Percentiles rank a stretch among this genome's conserved stretches.
These are phyloP conservation scores for Boletellus emodensis DNA, from an alignment of 768 basidiomycete species.

Conservation along the genomic window DNA sequence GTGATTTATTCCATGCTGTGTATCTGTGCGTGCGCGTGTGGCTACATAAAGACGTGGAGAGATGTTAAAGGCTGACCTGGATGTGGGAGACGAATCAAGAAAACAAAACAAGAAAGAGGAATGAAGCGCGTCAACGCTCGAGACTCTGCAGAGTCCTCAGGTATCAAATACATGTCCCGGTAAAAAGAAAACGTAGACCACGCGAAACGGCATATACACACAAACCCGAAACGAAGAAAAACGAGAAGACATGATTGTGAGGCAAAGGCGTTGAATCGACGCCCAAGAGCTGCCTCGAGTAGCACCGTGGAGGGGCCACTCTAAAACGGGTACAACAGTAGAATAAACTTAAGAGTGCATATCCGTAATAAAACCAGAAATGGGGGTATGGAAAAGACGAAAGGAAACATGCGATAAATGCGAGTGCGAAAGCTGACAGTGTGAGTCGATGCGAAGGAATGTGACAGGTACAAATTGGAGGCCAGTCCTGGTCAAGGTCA, in stretches of 20 bases:
- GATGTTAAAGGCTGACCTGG: too few relatives aligned
- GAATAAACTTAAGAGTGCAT: constrained; percentile 8
- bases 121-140: too few relatives aligned
- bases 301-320: constrained; percentile 5
- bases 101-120: too few relatives aligned
- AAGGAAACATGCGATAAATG: constrained; percentile 14
- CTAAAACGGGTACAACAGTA: constrained; percentile 4
- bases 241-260: not conserved
- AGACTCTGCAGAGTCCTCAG: too few relatives aligned
- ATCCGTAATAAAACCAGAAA: constrained; percentile 4
- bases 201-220: not conserved
- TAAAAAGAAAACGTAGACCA: too few relatives aligned
- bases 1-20: too few relatives aligned
- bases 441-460: constrained; percentile 15
- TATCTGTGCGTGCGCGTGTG: too few relatives aligned
- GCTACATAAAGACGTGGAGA: too few relatives aligned
- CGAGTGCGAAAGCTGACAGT: constrained; percentile 9
- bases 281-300: not conserved
- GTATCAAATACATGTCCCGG: too few relatives aligned
- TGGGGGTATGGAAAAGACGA: constrained; percentile 5
- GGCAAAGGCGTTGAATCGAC: not conserved
- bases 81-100: too few relatives aligned
- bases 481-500: constrained; percentile 23
- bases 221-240: not conserved
- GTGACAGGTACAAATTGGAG: constrained; percentile 13